phyloP scores from a whole-genome alignment of 306 rosid species.

The Fragaria vesca region DNA sequence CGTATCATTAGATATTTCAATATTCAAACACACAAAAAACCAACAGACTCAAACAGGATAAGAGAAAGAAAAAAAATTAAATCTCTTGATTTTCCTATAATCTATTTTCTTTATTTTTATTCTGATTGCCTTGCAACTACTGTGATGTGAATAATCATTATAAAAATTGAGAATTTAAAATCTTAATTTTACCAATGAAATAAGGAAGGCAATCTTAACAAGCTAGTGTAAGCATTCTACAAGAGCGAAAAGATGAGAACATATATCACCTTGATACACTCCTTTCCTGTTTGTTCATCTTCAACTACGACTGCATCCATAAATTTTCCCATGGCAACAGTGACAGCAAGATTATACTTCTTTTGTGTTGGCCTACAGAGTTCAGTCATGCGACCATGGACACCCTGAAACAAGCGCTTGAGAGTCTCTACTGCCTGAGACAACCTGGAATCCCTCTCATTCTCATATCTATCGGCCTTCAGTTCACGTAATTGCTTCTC shows the following conservation, averaged over 20 bases:
- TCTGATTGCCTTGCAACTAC: not conserved
- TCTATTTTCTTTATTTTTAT: not conserved
- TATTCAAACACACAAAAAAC: not conserved
- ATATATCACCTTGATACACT: constrained; percentile 86
- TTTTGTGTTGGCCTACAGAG: constrained; percentile 97
- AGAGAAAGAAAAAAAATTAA: not conserved
- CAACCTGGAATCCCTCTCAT: constrained; percentile 86
- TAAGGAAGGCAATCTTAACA: constrained; percentile 3
- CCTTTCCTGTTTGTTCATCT: constrained; percentile 97
- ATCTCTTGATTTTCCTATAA: not conserved
- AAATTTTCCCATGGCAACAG: constrained; percentile 99
- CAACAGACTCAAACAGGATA: not conserved
- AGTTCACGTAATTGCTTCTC: constrained; percentile 90
- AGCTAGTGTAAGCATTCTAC: not conserved
- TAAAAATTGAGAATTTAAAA: not conserved
- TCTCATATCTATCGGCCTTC: constrained; percentile 94
- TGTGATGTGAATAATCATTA: not conserved
- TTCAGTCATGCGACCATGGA: constrained; percentile 98
- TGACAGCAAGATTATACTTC: constrained; percentile 93
- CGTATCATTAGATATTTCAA: not conserved
- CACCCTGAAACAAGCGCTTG: constrained; percentile 94
- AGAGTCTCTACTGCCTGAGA: constrained; percentile 99
- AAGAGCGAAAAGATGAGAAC: constrained; percentile 22
- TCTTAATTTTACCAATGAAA: constrained; percentile 13
- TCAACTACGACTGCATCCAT: constrained; percentile 99